phyloP scores from a whole-genome alignment of 805 yeast genomes.

The Geotrichum ghanense region DNA sequence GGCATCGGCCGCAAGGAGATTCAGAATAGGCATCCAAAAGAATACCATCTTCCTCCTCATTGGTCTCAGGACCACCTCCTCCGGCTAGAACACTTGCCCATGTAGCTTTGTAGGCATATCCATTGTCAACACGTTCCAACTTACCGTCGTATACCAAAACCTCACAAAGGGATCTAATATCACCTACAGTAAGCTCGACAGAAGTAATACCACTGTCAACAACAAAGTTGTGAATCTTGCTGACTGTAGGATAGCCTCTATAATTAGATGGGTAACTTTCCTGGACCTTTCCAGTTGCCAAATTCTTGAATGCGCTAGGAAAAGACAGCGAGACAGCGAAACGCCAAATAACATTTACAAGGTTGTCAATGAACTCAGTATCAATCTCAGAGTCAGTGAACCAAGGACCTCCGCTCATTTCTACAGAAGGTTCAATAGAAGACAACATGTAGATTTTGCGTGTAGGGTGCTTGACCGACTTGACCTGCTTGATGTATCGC shows the following conservation, averaged over 20 bases:
- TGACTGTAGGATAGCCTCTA: conserved; percentile 56
- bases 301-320: conserved; percentile 52
- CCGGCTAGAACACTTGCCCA: conserved; percentile 72
- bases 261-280: conserved; percentile 46
- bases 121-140: conserved; percentile 51
- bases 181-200: conserved; percentile 63
- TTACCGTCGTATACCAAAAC: conserved; percentile 82
- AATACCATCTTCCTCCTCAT: conserved; percentile 8
- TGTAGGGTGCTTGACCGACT: conserved; percentile 83
- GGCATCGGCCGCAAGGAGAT: conserved; percentile 24
- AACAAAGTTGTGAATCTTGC: conserved; percentile 67
- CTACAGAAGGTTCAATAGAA: conserved; percentile 84
- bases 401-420: conserved; percentile 99
- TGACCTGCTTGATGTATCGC: conserved; percentile 77
- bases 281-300: conserved; percentile 25
- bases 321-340: conserved; percentile 64
- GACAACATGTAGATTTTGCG: conserved; percentile 94
- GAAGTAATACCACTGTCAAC: conserved; percentile 61
- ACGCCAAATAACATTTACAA: conserved; percentile 80
- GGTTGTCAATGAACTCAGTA: conserved; percentile 79
- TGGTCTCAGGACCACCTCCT: conserved; percentile 27
- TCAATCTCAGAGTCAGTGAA: conserved; percentile 93
- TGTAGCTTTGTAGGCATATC: conserved; percentile 64
- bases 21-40: conserved; percentile 20
- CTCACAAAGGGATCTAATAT: conserved; percentile 75